phyloP scores from a whole-genome alignment of 176 grass and related monocot species.

The Musa beccarii region DNA sequence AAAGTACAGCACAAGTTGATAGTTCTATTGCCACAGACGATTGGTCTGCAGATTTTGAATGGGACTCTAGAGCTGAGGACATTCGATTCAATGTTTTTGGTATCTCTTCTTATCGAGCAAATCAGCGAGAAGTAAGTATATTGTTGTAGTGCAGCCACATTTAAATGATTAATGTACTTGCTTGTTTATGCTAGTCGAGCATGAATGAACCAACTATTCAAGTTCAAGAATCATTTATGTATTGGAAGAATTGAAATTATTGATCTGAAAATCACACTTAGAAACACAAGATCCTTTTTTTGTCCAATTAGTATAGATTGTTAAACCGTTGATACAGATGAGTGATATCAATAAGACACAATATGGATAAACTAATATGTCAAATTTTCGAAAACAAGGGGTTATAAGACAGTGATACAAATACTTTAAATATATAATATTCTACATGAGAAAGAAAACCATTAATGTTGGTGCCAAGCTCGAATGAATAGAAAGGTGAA shows the following conservation, averaged over 20 bases:
- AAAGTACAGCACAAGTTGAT: slow-evolving; percentile 16
- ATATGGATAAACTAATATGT: not conserved
- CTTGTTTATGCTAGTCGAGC: not conserved
- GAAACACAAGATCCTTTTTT: not conserved
- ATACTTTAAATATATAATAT: not conserved
- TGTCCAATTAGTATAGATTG: not conserved
- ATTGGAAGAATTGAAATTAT: not conserved
- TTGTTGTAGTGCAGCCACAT: not conserved
- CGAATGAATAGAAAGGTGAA: no score
- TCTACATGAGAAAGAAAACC: no score
- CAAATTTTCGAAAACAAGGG: not conserved
- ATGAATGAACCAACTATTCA: not conserved
- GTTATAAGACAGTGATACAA: not conserved
- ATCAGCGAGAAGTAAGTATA: slow-evolving; percentile 78
- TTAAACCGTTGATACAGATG: not conserved
- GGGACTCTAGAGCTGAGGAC: slow-evolving; percentile 68
- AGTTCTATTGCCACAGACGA: slow-evolving; percentile 32
- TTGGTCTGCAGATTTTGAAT: slow-evolving; percentile 65
- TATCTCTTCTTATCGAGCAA: slow-evolving; percentile 62
- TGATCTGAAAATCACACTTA: not conserved
- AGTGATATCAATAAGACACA: not conserved
- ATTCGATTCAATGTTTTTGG: slow-evolving; percentile 79
- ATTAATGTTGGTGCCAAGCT: no score
- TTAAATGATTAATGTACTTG: not conserved
- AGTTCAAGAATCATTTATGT: not conserved